Percentiles rank a stretch among this genome's conserved stretches.
These are phyloP conservation scores for Geoglossum glabrum DNA, from an alignment of 495 filamentous ascomycete species.

Conservation along the genomic window DNA sequence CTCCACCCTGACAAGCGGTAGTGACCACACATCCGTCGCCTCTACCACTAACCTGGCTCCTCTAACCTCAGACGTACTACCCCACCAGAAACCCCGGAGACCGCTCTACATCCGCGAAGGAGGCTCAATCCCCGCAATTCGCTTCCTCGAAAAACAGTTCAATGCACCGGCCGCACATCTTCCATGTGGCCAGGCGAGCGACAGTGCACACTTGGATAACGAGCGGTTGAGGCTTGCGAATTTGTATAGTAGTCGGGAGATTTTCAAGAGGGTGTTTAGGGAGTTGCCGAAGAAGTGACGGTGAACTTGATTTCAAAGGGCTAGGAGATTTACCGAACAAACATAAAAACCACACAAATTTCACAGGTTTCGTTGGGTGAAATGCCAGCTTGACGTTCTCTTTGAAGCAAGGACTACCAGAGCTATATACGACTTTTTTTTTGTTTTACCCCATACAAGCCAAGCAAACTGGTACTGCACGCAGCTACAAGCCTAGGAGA, in stretches of 20 bases:
- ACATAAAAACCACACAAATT: no score
- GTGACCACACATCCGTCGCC: conserved; percentile 16
- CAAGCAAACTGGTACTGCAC: no score
- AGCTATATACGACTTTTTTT: no score
- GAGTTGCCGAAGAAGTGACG: background rate
- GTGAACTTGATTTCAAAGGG: no score
- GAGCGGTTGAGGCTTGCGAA: conserved; percentile 76
- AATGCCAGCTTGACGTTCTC: no score
- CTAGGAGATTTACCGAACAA: no score
- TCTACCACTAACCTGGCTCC: background rate
- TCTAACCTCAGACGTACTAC: background rate
- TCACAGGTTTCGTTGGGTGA: no score
- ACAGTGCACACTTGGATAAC: conserved; percentile 85
- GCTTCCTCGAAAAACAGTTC: conserved; percentile 92
- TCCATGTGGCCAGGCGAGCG: conserved; percentile 88
- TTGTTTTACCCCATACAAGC: no score
- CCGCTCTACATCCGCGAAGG: conserved; percentile 91
- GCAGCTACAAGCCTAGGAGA: no score
- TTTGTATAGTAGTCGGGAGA: conserved; percentile 74
- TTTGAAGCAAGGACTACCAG: no score
- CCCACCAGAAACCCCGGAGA: conserved; percentile 7
- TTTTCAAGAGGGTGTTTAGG: conserved; percentile 67
- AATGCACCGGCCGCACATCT: conserved; percentile 79
- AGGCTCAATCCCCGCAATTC: conserved; percentile 77
- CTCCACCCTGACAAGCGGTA: conserved; percentile 33